phyloP scores from a whole-genome alignment of 23 red algal genomes.

The Gracilaria domingensis region DNA sequence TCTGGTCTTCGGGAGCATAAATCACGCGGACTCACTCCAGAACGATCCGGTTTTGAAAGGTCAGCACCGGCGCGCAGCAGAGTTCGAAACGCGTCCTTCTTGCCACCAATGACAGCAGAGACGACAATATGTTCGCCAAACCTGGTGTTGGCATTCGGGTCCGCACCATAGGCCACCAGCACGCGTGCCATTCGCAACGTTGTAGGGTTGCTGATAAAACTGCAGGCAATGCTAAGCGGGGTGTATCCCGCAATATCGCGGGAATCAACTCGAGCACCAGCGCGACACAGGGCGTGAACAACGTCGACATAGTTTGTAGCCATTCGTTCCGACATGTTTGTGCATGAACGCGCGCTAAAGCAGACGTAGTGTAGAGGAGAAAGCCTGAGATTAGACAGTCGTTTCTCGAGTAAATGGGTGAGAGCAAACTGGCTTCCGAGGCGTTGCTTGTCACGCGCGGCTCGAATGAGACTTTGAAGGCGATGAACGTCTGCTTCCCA shows the following conservation, averaged over 20 bases:
- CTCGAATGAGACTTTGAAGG: background rate
- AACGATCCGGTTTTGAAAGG: background rate
- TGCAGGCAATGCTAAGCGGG: slow-evolving; percentile 18
- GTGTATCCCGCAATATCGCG: slow-evolving; percentile 40
- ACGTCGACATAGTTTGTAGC: slow-evolving; percentile 1
- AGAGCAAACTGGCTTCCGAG: background rate
- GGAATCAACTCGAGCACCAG: slow-evolving; percentile 39
- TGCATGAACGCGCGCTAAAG: background rate
- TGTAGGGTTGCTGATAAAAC: background rate
- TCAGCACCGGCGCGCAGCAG: slow-evolving; percentile 23
- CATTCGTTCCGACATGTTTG: background rate
- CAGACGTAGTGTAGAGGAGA: slow-evolving; percentile 44
- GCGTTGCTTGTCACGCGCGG: slow-evolving; percentile 2
- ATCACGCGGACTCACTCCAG: background rate
- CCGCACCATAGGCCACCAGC: slow-evolving; percentile 9
- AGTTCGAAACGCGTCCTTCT: slow-evolving; percentile 10
- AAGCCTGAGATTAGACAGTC: slow-evolving; percentile 24
- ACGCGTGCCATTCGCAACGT: slow-evolving; percentile 5
- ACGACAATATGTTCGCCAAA: slow-evolving; percentile 28
- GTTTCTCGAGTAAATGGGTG: slow-evolving; percentile 5
- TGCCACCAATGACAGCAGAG: background rate
- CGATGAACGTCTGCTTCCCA: slow-evolving; percentile 6
- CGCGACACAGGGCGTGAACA: slow-evolving; percentile 21
- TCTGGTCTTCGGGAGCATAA: background rate
- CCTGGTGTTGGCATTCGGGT: slow-evolving; percentile 14